Conservation (phyloP, 2,329 filamentous ascomycete species). For the Sphaceloma murrayae region DNA sequence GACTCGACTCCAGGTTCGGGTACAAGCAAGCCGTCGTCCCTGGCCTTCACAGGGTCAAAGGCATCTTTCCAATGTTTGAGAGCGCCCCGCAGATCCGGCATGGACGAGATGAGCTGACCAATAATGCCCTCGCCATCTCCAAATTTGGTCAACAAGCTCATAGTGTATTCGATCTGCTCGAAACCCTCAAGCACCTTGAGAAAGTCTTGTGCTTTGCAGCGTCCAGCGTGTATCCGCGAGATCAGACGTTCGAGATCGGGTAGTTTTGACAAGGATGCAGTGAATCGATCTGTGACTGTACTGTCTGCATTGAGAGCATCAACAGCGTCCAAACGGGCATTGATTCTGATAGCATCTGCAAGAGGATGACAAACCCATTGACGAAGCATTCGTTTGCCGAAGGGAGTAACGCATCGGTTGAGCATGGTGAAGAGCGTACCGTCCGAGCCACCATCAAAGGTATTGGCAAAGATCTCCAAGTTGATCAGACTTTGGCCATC, state of each 20-base stretch:
- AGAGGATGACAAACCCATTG: conserved; percentile 97
- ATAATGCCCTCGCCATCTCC: conserved; percentile 74
- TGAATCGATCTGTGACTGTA: conserved; percentile 74
- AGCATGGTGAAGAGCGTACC: conserved; percentile 85
- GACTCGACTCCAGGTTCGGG: conserved; percentile 81
- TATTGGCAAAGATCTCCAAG: conserved; percentile 93
- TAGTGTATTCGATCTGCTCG: conserved; percentile 93
- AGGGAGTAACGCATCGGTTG: conserved; percentile 91
- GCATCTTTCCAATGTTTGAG: conserved; percentile 82
- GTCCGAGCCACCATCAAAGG: conserved; percentile 70
- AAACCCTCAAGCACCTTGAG: conserved; percentile 89
- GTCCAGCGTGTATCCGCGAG: conserved; percentile 83
- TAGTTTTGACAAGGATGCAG: conserved; percentile 77
- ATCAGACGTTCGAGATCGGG: conserved; percentile 91
- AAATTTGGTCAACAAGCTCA: conserved; percentile 65
- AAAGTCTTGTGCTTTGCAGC: conserved; percentile 87
- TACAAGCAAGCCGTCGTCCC: conserved; percentile 69
- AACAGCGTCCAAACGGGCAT: conserved; percentile 86
- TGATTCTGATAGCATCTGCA: conserved; percentile 77
- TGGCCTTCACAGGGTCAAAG: conserved; percentile 74
- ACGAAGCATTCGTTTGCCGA: conserved; percentile 89
- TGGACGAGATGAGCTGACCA: conserved; percentile 67
- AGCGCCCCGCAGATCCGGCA: conserved; percentile 71
- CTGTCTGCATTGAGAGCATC: conserved; percentile 82
- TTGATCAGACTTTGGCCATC: conserved; percentile 97